phyloP scores from a whole-genome alignment of 1,284 basidiomycete genomes.

The Moesziomyces globuligerus region DNA sequence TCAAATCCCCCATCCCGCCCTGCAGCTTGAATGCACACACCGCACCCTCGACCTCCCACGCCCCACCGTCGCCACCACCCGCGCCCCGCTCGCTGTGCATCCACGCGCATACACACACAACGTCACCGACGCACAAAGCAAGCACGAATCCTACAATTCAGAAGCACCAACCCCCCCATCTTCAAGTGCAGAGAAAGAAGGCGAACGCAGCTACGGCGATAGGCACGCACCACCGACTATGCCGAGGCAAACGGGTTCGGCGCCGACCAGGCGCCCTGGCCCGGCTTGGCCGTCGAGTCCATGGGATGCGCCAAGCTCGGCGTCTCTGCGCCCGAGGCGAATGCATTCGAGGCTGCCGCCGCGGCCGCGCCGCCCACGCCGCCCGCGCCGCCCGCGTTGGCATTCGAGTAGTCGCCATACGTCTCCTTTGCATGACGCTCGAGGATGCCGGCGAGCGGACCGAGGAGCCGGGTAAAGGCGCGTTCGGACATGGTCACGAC shows the following conservation, averaged over 20 bases:
- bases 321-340: no score
- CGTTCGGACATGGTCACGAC: slow-evolving; percentile 92
- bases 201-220: neutral
- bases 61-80: no score
- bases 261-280: slow-evolving; percentile 38
- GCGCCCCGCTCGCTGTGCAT: no score
- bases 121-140: no score
- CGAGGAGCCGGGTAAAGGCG: slow-evolving; percentile 92
- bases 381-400: slow-evolving; percentile 2
- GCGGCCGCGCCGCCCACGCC: neutral
- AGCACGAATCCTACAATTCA: neutral
- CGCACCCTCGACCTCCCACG: no score
- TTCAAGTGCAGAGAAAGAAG: neutral
- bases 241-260: slow-evolving; percentile 44
- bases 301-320: slow-evolving; percentile 31
- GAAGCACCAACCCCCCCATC: no score
- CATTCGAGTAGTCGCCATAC: slow-evolving; percentile 50
- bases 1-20: no score
- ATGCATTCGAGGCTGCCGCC: neutral
- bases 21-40: no score
- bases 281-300: slow-evolving; percentile 41
- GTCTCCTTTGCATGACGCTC: slow-evolving; percentile 76
- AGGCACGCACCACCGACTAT: neutral
- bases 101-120: no score
- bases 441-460: slow-evolving; percentile 88